phyloP scores from a whole-genome alignment of 2,329 filamentous ascomycete genomes.

The Emmonsia crescens region DNA sequence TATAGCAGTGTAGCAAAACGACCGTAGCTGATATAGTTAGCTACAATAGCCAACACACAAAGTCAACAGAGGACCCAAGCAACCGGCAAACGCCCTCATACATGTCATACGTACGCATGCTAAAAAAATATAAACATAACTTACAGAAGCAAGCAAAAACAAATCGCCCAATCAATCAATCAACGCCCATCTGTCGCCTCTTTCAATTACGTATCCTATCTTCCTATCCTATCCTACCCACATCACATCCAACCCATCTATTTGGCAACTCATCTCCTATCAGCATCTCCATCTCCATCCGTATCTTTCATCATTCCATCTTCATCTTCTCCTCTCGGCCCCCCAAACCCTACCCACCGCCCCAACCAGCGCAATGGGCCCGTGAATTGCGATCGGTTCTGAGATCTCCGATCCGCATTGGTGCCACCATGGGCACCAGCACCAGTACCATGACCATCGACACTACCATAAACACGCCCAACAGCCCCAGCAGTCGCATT shows the following conservation, averaged over 20 bases:
- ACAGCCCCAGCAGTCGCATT: background rate
- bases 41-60: too few relatives aligned
- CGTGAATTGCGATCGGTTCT: background rate
- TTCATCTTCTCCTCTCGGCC: background rate
- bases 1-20: too few relatives aligned
- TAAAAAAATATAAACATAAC: background rate
- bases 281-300: background rate
- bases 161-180: background rate
- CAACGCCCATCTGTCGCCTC: background rate
- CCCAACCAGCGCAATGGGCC: constrained; percentile 1
- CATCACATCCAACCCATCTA: background rate
- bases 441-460: background rate
- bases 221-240: background rate
- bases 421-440: background rate
- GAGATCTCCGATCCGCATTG: background rate
- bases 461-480: background rate
- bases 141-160: background rate
- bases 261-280: background rate
- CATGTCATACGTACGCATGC: background rate
- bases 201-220: background rate
- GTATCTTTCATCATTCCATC: background rate
- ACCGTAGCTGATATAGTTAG: too few relatives aligned
- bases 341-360: background rate
- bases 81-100: background rate
- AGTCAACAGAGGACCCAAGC: too few relatives aligned